These are phyloP conservation scores for Neurospora cerealis DNA, from an alignment of 495 filamentous ascomycete genomes.

Conservation along the genomic window DNA sequence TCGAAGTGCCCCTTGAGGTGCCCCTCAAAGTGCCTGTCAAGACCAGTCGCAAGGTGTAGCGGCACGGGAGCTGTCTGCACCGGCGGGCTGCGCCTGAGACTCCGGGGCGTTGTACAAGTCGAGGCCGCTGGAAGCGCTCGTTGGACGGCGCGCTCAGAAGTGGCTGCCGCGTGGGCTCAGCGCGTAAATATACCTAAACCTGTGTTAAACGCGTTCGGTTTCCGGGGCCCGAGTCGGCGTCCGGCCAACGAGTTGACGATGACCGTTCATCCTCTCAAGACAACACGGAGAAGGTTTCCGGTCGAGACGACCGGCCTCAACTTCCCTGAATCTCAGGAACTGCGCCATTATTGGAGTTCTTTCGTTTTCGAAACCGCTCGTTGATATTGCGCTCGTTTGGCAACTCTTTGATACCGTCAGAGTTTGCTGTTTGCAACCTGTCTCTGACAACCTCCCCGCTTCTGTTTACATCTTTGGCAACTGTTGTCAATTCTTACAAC, in stretches of 20 bases:
- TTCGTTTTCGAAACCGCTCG: neutral
- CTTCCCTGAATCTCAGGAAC: neutral
- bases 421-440: neutral
- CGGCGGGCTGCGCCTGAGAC: too few species aligned
- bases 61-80: too few species aligned
- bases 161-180: neutral
- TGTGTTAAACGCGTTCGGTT: neutral
- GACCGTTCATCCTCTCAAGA: neutral
- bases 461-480: neutral
- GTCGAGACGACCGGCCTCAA: neutral
- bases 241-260: neutral
- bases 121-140: neutral
- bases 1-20: too few species aligned
- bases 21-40: too few species aligned
- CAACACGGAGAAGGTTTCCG: neutral
- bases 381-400: neutral
- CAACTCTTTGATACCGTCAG: neutral
- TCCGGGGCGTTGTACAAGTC: neutral
- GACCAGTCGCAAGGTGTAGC: too few species aligned
- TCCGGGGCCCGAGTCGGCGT: neutral
- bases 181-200: neutral
- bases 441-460: neutral
- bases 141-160: neutral
- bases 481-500: neutral
- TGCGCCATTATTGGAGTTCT: neutral